Percentiles rank a stretch among this genome's conserved stretches.
phyloP scores from a whole-genome alignment of 257 asterid species.

The Scutellaria galericulata region DNA sequence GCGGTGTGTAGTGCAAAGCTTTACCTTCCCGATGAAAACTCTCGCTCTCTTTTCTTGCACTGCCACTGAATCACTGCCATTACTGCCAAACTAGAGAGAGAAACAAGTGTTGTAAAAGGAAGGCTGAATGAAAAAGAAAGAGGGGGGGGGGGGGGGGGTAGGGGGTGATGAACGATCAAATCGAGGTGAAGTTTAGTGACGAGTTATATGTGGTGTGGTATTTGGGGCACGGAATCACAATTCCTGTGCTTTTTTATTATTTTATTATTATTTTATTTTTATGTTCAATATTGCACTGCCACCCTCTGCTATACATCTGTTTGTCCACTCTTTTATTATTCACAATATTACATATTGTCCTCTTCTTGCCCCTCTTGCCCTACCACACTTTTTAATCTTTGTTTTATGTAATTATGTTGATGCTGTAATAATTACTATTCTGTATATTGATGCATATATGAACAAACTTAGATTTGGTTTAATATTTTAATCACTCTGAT shows the following conservation, averaged over 20 bases:
- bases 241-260: constrained; percentile 20
- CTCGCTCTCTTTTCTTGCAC: constrained; percentile 68
- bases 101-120: neutral
- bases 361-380: constrained; percentile 15
- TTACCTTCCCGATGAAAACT: constrained; percentile 96
- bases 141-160: neutral
- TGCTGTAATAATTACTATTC: neutral
- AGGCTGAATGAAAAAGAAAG: neutral
- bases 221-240: constrained; percentile 46
- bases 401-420: neutral
- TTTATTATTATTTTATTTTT: no score
- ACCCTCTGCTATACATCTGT: constrained; percentile 32
- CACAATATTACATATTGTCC: constrained; percentile 6
- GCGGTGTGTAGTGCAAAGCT: constrained; percentile 38
- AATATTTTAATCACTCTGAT: no score
- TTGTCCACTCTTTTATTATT: constrained; percentile 40
- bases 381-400: neutral
- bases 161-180: constrained; percentile 50
- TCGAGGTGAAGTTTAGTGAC: constrained; percentile 50
- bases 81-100: constrained; percentile 57
- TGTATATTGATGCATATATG: no score
- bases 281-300: neutral
- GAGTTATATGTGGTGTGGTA: constrained; percentile 30
- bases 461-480: no score
- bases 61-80: constrained; percentile 79